A percentile compares a stretch with the other conserved stretches of the same genome.
These are phyloP conservation scores for Dissophora globulifera DNA, from an alignment of 192 early-diverging fungal species.

Conservation along the genomic window DNA sequence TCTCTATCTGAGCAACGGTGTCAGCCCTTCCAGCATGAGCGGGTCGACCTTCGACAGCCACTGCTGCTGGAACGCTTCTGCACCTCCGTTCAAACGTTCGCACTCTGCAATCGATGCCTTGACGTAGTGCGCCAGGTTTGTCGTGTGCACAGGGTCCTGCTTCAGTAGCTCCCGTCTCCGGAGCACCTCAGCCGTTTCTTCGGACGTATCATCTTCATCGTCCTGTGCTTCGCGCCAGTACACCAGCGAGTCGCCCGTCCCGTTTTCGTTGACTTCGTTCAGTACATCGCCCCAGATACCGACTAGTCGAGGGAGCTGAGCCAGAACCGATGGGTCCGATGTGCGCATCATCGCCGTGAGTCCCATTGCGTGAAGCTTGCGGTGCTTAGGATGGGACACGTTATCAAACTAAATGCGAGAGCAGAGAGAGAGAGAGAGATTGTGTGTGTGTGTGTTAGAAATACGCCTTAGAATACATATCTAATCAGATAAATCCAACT, in stretches of 20 bases:
- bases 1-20: conserved; percentile 24
- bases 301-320: conserved; percentile 62
- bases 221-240: conserved; percentile 63
- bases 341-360: conserved; percentile 66
- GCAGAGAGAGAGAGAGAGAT: no score
- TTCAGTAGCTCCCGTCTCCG: conserved; percentile 62
- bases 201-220: conserved; percentile 62
- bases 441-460: no score
- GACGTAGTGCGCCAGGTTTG: conserved; percentile 62
- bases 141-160: conserved; percentile 69
- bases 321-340: conserved; percentile 58
- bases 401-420: conserved; percentile 73
- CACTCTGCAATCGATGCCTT: conserved; percentile 61
- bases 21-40: conserved; percentile 35
- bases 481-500: no score
- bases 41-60: conserved; percentile 61
- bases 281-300: conserved; percentile 70
- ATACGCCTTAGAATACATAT: no score
- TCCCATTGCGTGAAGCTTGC: conserved; percentile 74
- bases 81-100: conserved; percentile 61
- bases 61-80: conserved; percentile 48
- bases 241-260: conserved; percentile 68
- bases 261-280: conserved; percentile 70
- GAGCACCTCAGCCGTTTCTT: conserved; percentile 62
- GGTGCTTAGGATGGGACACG: conserved; percentile 72